These are phyloP conservation scores for Penicillium sp. DNA, from an alignment of 2,329 filamentous ascomycete genomes.

Conservation along the genomic window DNA sequence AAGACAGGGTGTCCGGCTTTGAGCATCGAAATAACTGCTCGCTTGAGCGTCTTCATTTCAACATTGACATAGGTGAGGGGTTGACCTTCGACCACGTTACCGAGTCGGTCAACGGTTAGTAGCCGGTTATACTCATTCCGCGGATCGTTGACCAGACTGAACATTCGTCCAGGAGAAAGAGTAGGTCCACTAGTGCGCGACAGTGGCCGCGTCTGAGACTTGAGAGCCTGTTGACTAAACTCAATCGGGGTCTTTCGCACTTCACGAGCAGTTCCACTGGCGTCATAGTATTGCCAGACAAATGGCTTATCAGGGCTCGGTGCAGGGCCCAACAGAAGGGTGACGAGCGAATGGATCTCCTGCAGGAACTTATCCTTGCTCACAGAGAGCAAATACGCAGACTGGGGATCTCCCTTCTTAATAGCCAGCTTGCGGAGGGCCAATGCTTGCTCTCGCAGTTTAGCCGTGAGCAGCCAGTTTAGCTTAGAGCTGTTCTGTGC, in stretches of 20 bases:
- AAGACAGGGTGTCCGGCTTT: conserved; percentile 77
- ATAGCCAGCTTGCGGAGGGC: conserved; percentile 62
- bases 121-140: conserved; percentile 72
- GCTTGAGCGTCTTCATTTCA: conserved; percentile 70
- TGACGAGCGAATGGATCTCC: conserved; percentile 79
- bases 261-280: conserved; percentile 62
- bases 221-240: conserved; percentile 63
- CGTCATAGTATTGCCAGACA: conserved; percentile 77
- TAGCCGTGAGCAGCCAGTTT: conserved; percentile 75
- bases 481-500: conserved; percentile 70
- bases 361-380: conserved; percentile 74
- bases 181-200: conserved; percentile 51
- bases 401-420: conserved; percentile 37
- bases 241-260: conserved; percentile 66
- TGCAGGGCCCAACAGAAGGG: conserved; percentile 77
- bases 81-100: conserved; percentile 77
- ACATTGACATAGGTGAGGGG: conserved; percentile 83
- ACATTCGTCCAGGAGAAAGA: conserved; percentile 44
- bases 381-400: conserved; percentile 39
- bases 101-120: conserved; percentile 74
- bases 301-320: conserved; percentile 70
- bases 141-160: conserved; percentile 84
- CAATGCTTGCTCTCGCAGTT: conserved; percentile 84
- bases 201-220: conserved; percentile 62
- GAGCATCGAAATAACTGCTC: conserved; percentile 74